phyloP scores from a whole-genome alignment of 2,329 filamentous ascomycete genomes.

The Leptographium wingfieldii region DNA sequence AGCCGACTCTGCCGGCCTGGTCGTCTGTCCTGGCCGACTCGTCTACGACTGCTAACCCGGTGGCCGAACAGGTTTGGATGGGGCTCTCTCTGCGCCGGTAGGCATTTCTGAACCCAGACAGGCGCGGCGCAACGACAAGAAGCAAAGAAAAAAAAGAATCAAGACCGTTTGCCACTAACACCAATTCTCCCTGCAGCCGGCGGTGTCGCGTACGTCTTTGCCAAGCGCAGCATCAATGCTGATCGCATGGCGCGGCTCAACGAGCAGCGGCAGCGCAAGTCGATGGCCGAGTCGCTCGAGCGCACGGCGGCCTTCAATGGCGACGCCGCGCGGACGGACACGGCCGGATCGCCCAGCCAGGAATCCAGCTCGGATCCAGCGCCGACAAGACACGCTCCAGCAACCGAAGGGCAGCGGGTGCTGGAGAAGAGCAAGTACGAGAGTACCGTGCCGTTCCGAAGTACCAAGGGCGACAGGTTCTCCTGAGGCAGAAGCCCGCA shows the following conservation, averaged over 20 bases:
- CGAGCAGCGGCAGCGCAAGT: slow-evolving; percentile 52
- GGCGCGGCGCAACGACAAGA: neutral
- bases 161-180: neutral
- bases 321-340: slow-evolving; percentile 45
- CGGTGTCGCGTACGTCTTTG: slow-evolving; percentile 87
- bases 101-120: slow-evolving; percentile 16
- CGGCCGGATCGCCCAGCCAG: slow-evolving; percentile 50
- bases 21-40: neutral
- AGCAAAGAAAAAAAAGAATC: neutral
- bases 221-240: slow-evolving; percentile 86
- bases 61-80: slow-evolving; percentile 65
- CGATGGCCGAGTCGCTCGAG: slow-evolving; percentile 42
- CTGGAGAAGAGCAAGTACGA: slow-evolving; percentile 86
- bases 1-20: no score
- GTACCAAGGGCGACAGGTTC: slow-evolving; percentile 79
- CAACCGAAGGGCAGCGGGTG: slow-evolving; percentile 53
- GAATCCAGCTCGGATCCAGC: slow-evolving; percentile 72
- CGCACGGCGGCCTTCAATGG: slow-evolving; percentile 26
- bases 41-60: neutral
- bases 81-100: slow-evolving; percentile 78
- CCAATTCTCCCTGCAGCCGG: slow-evolving; percentile 46
- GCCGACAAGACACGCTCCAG: slow-evolving; percentile 67
- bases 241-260: slow-evolving; percentile 65
- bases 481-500: slow-evolving; percentile 26
- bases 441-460: slow-evolving; percentile 59